Percentiles rank a stretch among this genome's conserved stretches.
Evolutionary conservation across 2,329 filamentous ascomycete species (phyloP).

Genomic region (Stagonosporopsis vannaccii): DNA sequence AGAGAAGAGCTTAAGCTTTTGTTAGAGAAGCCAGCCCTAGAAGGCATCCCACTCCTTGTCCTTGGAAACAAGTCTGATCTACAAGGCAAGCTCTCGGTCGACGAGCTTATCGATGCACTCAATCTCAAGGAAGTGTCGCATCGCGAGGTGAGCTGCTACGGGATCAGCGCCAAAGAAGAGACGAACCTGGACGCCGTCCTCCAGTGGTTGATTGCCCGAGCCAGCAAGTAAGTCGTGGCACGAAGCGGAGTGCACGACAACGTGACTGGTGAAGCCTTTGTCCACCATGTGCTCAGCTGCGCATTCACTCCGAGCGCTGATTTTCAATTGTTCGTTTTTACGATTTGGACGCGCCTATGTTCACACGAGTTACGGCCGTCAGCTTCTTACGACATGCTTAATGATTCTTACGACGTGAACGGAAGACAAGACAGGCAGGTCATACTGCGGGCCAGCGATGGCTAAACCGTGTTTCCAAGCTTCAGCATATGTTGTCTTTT

Average conservation of each 20-base stretch:
- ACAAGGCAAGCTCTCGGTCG: slow-evolving; percentile 86
- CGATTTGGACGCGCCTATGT: slow-evolving; percentile 48
- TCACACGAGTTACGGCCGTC: slow-evolving; percentile 44
- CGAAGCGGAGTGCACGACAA: slow-evolving; percentile 22
- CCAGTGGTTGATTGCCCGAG: slow-evolving; percentile 93
- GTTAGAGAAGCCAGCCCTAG: slow-evolving; percentile 81
- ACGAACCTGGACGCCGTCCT: slow-evolving; percentile 97
- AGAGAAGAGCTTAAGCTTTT: slow-evolving; percentile 92
- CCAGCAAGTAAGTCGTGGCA: slow-evolving; percentile 56
- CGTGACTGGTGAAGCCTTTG: slow-evolving; percentile 31
- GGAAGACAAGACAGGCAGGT: slow-evolving; percentile 59
- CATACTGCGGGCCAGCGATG: slow-evolving; percentile 57
- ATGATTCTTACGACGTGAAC: slow-evolving; percentile 61
- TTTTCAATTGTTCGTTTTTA: slow-evolving; percentile 33
- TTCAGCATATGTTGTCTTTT: slow-evolving; percentile 29
- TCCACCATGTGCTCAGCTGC: slow-evolving; percentile 32
- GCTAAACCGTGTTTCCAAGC: slow-evolving; percentile 53
- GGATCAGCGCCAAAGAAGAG: slow-evolving; percentile 98
- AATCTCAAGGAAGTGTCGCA: slow-evolving; percentile 88
- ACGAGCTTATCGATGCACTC: slow-evolving; percentile 92
- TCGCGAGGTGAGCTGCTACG: slow-evolving; percentile 97
- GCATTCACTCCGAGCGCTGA: slow-evolving; percentile 30
- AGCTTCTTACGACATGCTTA: slow-evolving; percentile 54
- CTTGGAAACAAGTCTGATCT: slow-evolving; percentile 98
- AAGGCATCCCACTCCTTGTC: slow-evolving; percentile 90